phyloP scores from a whole-genome alignment of 768 basidiomycete species.

The Hortiboletus campestris region DNA sequence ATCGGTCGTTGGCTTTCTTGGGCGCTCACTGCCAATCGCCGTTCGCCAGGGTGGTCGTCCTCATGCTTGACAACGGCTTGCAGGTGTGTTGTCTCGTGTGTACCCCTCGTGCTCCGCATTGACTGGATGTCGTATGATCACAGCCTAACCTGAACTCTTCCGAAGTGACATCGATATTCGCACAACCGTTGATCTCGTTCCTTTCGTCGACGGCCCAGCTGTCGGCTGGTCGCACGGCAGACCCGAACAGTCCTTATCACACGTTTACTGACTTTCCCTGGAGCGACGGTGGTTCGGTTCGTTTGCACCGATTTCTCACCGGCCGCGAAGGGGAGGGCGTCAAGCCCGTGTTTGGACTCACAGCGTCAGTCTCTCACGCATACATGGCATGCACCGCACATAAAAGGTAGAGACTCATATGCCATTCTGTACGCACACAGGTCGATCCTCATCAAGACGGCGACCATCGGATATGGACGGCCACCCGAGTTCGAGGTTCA shows the following conservation, averaged over 20 bases:
- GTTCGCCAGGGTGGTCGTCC: conserved; percentile 68
- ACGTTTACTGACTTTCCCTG: conserved; percentile 55
- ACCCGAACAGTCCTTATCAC: conserved; percentile 55
- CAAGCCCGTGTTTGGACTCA: conserved; percentile 87
- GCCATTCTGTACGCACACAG: conserved; percentile 25
- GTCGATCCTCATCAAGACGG: conserved; percentile 50
- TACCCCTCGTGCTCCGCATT: neutral
- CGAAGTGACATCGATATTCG: conserved; percentile 82
- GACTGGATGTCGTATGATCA: neutral
- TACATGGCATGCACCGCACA: neutral
- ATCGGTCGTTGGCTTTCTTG: neutral
- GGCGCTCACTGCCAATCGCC: neutral
- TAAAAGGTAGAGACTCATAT: neutral
- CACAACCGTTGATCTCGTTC: conserved; percentile 78
- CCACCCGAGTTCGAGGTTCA: conserved; percentile 44
- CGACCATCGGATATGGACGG: conserved; percentile 47
- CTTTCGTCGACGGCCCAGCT: conserved; percentile 60
- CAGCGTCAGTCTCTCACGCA: conserved; percentile 56
- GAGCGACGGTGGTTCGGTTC: conserved; percentile 37
- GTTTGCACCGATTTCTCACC: conserved; percentile 80
- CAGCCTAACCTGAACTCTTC: conserved; percentile 78
- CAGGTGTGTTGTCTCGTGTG: conserved; percentile 41
- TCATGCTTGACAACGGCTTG: conserved; percentile 76
- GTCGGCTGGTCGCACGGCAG: conserved; percentile 51
- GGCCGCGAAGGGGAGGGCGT: conserved; percentile 82